These are phyloP conservation scores for Acacia confusa DNA, from an alignment of 306 rosid genomes.

Conservation along the genomic window DNA sequence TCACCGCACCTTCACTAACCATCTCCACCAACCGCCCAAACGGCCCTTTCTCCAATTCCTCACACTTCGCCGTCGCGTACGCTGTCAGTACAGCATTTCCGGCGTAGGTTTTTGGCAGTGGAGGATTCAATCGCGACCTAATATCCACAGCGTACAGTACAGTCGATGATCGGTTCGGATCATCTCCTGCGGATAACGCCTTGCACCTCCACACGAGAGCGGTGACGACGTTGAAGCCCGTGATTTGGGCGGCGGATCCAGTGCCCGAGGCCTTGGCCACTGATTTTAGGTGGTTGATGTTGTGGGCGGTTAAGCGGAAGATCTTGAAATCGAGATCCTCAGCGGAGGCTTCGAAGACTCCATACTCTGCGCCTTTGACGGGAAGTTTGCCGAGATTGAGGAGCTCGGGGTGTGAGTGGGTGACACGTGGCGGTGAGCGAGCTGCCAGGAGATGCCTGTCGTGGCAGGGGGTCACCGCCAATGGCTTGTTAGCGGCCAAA, in stretches of 20 bases:
- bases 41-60: conserved; percentile 39
- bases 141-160: conserved; percentile 66
- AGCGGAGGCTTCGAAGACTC: conserved; percentile 53
- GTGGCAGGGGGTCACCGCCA: conserved; percentile 45
- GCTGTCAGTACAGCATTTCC: conserved; percentile 63
- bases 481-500: conserved; percentile 51
- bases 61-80: conserved; percentile 42
- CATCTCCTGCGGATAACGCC: conserved; percentile 41
- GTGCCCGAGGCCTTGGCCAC: conserved; percentile 35
- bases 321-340: conserved; percentile 54
- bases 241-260: not conserved
- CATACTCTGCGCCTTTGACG: conserved; percentile 10
- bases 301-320: conserved; percentile 36
- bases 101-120: conserved; percentile 36
- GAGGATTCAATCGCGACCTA: conserved; percentile 50
- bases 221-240: conserved; percentile 57
- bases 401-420: conserved; percentile 65
- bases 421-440: conserved; percentile 71
- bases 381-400: conserved; percentile 31
- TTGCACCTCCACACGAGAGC: conserved; percentile 74
- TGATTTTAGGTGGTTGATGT: conserved; percentile 50
- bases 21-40: conserved; percentile 53
- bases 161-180: conserved; percentile 46
- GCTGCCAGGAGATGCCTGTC: conserved; percentile 70
- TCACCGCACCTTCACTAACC: conserved; percentile 57